phyloP scores from a whole-genome alignment of 164 flowering plant genomes.

The Platanus orientalis region DNA sequence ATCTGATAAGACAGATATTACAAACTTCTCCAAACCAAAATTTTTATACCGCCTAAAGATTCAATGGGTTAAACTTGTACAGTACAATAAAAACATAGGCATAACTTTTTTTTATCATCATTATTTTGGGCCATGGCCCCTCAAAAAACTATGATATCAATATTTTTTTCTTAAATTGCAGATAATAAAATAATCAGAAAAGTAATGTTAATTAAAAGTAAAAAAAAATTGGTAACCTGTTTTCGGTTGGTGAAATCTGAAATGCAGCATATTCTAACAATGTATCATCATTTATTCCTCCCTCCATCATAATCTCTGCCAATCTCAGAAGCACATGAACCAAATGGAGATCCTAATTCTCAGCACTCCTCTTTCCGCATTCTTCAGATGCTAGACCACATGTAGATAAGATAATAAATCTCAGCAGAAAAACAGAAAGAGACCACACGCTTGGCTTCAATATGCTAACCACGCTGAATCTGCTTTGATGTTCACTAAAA shows the following conservation, averaged over 20 bases:
- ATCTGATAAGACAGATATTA: too few relatives aligned
- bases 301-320: slow-evolving; percentile 35
- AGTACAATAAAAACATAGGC: neutral
- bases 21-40: too few relatives aligned
- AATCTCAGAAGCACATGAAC: slow-evolving; percentile 9
- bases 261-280: slow-evolving; percentile 50
- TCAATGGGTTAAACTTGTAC: neutral
- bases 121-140: neutral
- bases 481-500: slow-evolving; percentile 4
- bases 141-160: too few relatives aligned
- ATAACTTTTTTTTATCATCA: neutral
- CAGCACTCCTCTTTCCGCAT: too few relatives aligned
- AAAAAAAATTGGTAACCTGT: slow-evolving; percentile 35
- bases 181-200: too few relatives aligned
- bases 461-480: neutral
- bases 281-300: slow-evolving; percentile 29
- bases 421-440: neutral
- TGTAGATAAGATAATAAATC: neutral
- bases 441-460: neutral
- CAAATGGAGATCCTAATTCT: neutral
- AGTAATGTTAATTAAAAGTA: neutral
- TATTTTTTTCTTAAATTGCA: too few relatives aligned
- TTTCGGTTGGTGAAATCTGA: slow-evolving; percentile 40
- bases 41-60: neutral
- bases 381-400: neutral